Conservation (phyloP, 495 filamentous ascomycete genomes). For the Pyronema omphalodes region DNA sequence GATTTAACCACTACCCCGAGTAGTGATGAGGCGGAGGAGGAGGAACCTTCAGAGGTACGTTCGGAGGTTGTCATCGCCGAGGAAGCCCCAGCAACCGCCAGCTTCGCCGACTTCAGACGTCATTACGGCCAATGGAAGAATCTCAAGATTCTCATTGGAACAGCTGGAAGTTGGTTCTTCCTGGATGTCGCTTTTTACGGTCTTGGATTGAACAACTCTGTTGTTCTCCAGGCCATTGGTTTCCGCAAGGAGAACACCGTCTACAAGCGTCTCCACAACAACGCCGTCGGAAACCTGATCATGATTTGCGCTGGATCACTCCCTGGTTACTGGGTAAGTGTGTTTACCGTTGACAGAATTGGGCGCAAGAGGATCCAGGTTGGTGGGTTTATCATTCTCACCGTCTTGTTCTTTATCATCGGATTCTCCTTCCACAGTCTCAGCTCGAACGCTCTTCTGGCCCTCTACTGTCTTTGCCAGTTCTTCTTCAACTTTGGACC, state of each 20-base stretch:
- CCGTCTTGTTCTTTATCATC: conserved; percentile 53
- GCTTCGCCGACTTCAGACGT: conserved; percentile 43
- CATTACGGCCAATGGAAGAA: conserved; percentile 57
- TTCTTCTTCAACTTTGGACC: conserved; percentile 84
- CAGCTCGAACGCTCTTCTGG: conserved; percentile 37
- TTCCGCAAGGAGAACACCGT: conserved; percentile 42
- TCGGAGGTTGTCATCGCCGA: conserved; percentile 27
- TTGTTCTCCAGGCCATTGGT: conserved; percentile 50
- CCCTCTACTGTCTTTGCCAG: conserved; percentile 60
- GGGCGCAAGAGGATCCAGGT: conserved; percentile 71
- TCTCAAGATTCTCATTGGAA: conserved; percentile 55
- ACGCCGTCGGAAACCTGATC: conserved; percentile 61
- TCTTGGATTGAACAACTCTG: conserved; percentile 55
- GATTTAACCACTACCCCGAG: conserved; percentile 34
- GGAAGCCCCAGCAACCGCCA: conserved; percentile 30
- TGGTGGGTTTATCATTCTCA: conserved; percentile 53
- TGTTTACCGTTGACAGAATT: conserved; percentile 48
- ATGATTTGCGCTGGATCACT: conserved; percentile 57
- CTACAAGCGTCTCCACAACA: conserved; percentile 46
- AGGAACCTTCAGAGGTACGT: conserved; percentile 29
- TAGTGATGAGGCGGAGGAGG: conserved; percentile 40
- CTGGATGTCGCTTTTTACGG: conserved; percentile 56
- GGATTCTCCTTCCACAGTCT: conserved; percentile 49
- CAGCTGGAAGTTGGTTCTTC: conserved; percentile 66
- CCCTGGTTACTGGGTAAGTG: conserved; percentile 62